phyloP scores from a whole-genome alignment of 2,329 filamentous ascomycete genomes.

The Apiospora hydei region DNA sequence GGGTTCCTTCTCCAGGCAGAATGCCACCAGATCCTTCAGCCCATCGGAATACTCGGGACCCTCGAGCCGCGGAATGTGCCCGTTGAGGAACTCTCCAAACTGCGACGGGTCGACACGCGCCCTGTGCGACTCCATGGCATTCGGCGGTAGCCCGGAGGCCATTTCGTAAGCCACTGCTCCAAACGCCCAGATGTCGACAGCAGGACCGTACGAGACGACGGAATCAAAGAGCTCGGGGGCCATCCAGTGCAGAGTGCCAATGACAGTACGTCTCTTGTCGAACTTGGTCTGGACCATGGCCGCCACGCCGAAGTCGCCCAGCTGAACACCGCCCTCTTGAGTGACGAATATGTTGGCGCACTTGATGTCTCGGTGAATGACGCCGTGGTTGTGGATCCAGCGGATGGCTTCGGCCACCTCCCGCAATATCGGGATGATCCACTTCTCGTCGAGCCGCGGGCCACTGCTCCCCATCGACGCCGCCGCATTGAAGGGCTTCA shows the following conservation, averaged over 20 bases:
- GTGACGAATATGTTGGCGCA: conserved; percentile 83
- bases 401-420: conserved; percentile 71
- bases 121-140: conserved; percentile 51
- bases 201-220: conserved; percentile 70
- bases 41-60: conserved; percentile 74
- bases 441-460: conserved; percentile 71
- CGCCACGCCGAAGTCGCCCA: conserved; percentile 86
- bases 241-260: conserved; percentile 89
- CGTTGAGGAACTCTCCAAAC: conserved; percentile 64
- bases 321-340: conserved; percentile 77
- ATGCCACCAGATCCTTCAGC: conserved; percentile 75
- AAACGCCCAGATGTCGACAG: conserved; percentile 86
- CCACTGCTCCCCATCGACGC: conserved; percentile 44
- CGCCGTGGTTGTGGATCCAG: conserved; percentile 73
- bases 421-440: conserved; percentile 71
- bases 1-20: conserved; percentile 74
- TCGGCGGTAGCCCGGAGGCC: conserved; percentile 79
- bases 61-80: conserved; percentile 72
- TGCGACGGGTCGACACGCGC: conserved; percentile 60
- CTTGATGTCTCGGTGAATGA: conserved; percentile 76
- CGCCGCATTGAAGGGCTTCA: conserved; percentile 68
- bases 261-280: conserved; percentile 80
- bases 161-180: conserved; percentile 84
- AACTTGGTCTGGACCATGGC: conserved; percentile 78
- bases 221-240: conserved; percentile 78